These are phyloP conservation scores for Wickerhamomyces strasburgensis DNA, from an alignment of 805 yeast genomes.

Conservation along the genomic window DNA sequence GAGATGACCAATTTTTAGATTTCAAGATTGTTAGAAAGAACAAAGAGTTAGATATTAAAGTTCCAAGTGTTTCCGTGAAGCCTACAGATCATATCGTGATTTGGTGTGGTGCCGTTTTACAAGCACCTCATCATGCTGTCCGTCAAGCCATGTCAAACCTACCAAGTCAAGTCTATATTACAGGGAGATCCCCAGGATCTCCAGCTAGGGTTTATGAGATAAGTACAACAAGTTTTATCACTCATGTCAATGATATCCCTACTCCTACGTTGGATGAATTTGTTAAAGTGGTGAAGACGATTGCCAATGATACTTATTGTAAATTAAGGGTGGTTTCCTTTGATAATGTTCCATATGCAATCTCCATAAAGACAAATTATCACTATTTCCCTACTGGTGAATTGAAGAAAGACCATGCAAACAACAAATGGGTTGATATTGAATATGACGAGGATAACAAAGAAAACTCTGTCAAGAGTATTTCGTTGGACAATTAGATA, in stretches of 20 bases:
- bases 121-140: slow-evolving; percentile 90
- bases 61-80: slow-evolving; percentile 59
- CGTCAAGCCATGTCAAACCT: slow-evolving; percentile 72
- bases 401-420: slow-evolving; percentile 41
- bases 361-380: slow-evolving; percentile 78
- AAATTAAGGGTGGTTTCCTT: slow-evolving; percentile 77
- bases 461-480: slow-evolving; percentile 17
- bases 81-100: slow-evolving; percentile 62
- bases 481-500: slow-evolving; percentile 7
- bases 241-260: slow-evolving; percentile 77
- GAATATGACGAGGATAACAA: slow-evolving; percentile 38
- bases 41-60: slow-evolving; percentile 52
- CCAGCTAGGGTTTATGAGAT: slow-evolving; percentile 83
- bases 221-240: slow-evolving; percentile 75
- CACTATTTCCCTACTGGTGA: slow-evolving; percentile 82
- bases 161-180: slow-evolving; percentile 82
- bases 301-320: slow-evolving; percentile 77
- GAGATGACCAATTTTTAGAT: slow-evolving; percentile 38
- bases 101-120: slow-evolving; percentile 84
- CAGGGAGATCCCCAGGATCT: slow-evolving; percentile 70
- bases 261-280: slow-evolving; percentile 70
- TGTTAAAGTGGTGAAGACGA: slow-evolving; percentile 55
- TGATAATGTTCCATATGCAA: slow-evolving; percentile 83
- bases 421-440: slow-evolving; percentile 50
- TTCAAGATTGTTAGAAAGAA: slow-evolving; percentile 73